Evolutionary conservation across 495 filamentous ascomycete genomes (phyloP), one percentile per base, ranked within the genome.

Genomic region (Penicillium manginii): DNA sequence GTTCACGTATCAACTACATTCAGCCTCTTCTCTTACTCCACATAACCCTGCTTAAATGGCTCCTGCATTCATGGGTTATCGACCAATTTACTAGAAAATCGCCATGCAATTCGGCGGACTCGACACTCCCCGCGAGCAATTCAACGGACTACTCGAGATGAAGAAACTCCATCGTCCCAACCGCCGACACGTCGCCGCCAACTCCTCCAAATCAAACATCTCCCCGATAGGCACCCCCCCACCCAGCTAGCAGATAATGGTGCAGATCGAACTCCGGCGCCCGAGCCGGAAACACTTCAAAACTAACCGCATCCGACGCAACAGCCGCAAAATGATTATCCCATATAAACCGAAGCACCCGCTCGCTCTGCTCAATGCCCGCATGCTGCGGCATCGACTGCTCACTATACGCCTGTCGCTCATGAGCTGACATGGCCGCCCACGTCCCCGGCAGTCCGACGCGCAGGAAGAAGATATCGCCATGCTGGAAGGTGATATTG

Each of bases 401-500:
- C 57, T 72, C 40, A 62, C 80, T 65, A 67, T 78, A 69, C 4
- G 51, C 58, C 56, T 61, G 14, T 54, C 66, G 78, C 73, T 75
- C 62, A 32, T 61, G 78, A 55, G 58, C 77, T 31, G 57, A 66
- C 78, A 66, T 74, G 21, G 46, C 70, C 53, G 65, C 76, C 84
- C 69, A 83, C 64, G 52, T 73, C 49, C 48, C 67, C 14, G 64
- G 77, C 60, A 89, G 83, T 0, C 90, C 89, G 6, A 84, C 84
- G n/a, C 90, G 82, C n/a, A 93, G 69, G 66, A 92, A 84, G 53
- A 93, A 78, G 50, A 93, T 84, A 64, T 93, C 90, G 4, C 84
- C 85, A 23, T 67, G 65, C 45, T 78, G 70, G 54, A 87, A 80
- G 45, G 79, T 72, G 64, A 91, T 81, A 46, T 87, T 83, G 32